These are phyloP conservation scores for Psidium guajava DNA, from an alignment of 345 rosid genomes.

Conservation along the genomic window DNA sequence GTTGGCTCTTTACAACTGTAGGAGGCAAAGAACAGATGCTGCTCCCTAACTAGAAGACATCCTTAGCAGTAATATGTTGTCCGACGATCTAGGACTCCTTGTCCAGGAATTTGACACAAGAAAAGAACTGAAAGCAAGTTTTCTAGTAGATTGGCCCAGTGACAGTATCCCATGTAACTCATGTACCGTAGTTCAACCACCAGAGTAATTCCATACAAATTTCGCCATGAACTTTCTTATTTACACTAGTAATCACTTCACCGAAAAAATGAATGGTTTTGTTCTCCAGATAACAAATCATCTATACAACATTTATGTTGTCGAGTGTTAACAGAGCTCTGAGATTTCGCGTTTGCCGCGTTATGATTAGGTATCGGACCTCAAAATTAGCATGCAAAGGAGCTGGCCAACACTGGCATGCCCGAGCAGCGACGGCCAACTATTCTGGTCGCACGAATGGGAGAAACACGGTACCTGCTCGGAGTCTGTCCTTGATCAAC, in stretches of 20 bases:
- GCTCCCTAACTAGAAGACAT: background rate
- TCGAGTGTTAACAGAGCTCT: background rate
- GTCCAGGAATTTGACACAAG: background rate
- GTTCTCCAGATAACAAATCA: background rate
- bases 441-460: slow-evolving; percentile 94
- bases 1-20: background rate
- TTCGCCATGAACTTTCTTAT: too few species aligned
- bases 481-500: slow-evolving; percentile 62
- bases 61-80: background rate
- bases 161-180: background rate
- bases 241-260: too few species aligned
- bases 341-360: background rate
- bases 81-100: background rate
- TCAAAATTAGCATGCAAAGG: slow-evolving; percentile 38
- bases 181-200: too few species aligned
- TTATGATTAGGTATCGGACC: slow-evolving; percentile 24
- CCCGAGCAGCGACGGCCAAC: slow-evolving; percentile 46
- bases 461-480: slow-evolving; percentile 95
- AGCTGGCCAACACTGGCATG: slow-evolving; percentile 85
- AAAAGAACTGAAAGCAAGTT: background rate
- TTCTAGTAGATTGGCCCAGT: background rate
- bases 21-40: background rate
- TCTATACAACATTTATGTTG: background rate
- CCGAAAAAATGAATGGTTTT: background rate
- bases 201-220: too few species aligned